phyloP scores from a whole-genome alignment of 768 basidiomycete genomes.

The Lactarius akahatsu region DNA sequence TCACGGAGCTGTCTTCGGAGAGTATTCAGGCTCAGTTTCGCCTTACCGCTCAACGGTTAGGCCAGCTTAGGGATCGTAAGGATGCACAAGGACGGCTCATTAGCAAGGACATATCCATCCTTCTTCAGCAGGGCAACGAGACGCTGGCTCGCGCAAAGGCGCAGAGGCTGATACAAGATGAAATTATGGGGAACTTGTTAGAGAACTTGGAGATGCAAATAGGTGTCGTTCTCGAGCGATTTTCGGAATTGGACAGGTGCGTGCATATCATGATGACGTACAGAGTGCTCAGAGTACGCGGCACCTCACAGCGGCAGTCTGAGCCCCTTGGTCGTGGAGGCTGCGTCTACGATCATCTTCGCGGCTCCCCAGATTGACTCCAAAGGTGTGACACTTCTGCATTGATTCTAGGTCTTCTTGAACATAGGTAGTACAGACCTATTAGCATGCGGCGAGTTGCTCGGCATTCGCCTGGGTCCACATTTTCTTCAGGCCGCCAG shows the following conservation, averaged over 20 bases:
- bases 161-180: conserved; percentile 62
- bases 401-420: background rate
- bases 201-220: conserved; percentile 66
- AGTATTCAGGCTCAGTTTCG: conserved; percentile 56
- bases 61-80: conserved; percentile 67
- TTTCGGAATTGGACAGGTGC: conserved; percentile 56
- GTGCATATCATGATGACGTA: conserved; percentile 20
- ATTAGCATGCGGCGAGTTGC: conserved; percentile 49
- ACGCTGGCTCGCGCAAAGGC: conserved; percentile 70
- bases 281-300: background rate
- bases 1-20: conserved; percentile 1
- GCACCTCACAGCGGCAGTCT: conserved; percentile 38
- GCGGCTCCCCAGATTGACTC: conserved; percentile 55
- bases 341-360: conserved; percentile 65
- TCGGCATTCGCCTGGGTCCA: conserved; percentile 55
- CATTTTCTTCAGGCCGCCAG: conserved; percentile 56
- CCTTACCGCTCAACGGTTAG: conserved; percentile 60
- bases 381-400: conserved; percentile 46
- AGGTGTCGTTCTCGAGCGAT: conserved; percentile 58
- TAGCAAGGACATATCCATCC: conserved; percentile 64
- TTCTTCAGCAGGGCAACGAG: conserved; percentile 60
- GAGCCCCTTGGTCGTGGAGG: conserved; percentile 59
- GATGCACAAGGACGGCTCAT: conserved; percentile 63
- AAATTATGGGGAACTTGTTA: conserved; percentile 58
- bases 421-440: conserved; percentile 48